Evolutionary conservation across 2,329 filamentous ascomycete genomes (phyloP), one percentile per base, ranked within the genome.

Genomic region (Boeremia exigua): DNA sequence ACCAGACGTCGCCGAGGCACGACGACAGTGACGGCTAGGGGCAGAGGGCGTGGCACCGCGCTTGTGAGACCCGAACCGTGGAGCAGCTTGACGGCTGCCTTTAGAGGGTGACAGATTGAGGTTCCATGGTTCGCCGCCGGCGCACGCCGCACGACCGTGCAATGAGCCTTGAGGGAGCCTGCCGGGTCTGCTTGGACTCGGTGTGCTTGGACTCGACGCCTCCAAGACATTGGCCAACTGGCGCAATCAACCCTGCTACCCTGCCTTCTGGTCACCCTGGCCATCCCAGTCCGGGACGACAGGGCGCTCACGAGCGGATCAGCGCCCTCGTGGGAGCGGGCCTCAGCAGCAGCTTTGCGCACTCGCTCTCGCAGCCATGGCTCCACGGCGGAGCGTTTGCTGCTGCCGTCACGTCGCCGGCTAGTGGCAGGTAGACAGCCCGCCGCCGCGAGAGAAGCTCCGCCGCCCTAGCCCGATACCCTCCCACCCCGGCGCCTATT

Each of bases 181-280:
- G 28, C 28, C 5, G 52, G 52, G 45, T 32, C 19, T 23, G 19
- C 19, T 23, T 5, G 19, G 19, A 23, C 19, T 23, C 19, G 33
- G 27, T 27, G 19, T 53, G 45, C 45, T 43, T 54, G 51, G 52
- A 43, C 46, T 47, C 52, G 48, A 49, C 40, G 42, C 34, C 47
- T 15, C 11, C 56, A 49, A 46, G 48, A 45, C 52, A 56, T 51
- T 56, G 52, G 59, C 49, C 42, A 42, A 52, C 43, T 55, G 56
- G 55, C 51, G 56, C 52, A 38, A 55, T 56, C 48, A n/a, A 45
- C 42, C 44, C 32, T 45, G 32, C 43, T 23, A 17, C 17, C 47
- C 29, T 34, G 19, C 19, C 19, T 23, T 23, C 19, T 23, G 14
- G 10, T n/a, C 48, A n/a, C 23, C 38, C 32, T 27, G 32, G 39